phyloP scores from a whole-genome alignment of 345 rosid species.

The Dipteronia sinensis region DNA sequence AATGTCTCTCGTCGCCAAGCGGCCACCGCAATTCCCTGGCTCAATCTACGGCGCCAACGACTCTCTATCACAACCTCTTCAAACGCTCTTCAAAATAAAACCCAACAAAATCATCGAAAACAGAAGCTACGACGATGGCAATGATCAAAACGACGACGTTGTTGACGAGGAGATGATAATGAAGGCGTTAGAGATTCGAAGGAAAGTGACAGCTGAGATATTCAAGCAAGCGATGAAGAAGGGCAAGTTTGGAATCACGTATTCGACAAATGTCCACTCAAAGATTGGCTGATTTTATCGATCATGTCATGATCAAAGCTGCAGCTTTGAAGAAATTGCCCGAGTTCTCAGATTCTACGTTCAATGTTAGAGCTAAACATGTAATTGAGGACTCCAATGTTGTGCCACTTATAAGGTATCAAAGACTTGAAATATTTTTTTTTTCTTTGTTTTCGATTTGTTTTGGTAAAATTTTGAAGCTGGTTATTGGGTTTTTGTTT shows the following conservation, averaged over 20 bases:
- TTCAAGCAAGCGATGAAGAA: slow-evolving; percentile 60
- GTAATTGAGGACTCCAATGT: slow-evolving; percentile 65
- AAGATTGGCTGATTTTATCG: slow-evolving; percentile 61
- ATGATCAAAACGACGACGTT: slow-evolving; percentile 30
- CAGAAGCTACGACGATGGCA: background rate
- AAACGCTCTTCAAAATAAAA: slow-evolving; percentile 28
- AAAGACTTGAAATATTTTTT: background rate
- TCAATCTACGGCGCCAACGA: slow-evolving; percentile 42
- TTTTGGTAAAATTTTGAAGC: background rate
- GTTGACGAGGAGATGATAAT: slow-evolving; percentile 64
- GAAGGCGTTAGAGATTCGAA: slow-evolving; percentile 68
- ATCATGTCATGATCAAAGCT: slow-evolving; percentile 78
- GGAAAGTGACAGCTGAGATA: slow-evolving; percentile 76
- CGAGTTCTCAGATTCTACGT: slow-evolving; percentile 50
- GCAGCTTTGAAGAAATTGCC: slow-evolving; percentile 69
- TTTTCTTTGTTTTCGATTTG: background rate
- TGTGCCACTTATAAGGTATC: slow-evolving; percentile 78
- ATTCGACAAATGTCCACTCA: slow-evolving; percentile 63
- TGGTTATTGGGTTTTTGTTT: slow-evolving; percentile 8
- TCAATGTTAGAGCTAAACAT: slow-evolving; percentile 57
- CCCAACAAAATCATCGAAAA: background rate
- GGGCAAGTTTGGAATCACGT: slow-evolving; percentile 87
- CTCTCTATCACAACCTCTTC: slow-evolving; percentile 49
- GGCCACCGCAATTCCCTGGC: slow-evolving; percentile 74
- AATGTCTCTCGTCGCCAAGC: slow-evolving; percentile 55